Percentiles rank a stretch among this genome's conserved stretches.
Evolutionary conservation across 163 green algal species (phyloP).

Genomic region (Chlorella variabilis): DNA sequence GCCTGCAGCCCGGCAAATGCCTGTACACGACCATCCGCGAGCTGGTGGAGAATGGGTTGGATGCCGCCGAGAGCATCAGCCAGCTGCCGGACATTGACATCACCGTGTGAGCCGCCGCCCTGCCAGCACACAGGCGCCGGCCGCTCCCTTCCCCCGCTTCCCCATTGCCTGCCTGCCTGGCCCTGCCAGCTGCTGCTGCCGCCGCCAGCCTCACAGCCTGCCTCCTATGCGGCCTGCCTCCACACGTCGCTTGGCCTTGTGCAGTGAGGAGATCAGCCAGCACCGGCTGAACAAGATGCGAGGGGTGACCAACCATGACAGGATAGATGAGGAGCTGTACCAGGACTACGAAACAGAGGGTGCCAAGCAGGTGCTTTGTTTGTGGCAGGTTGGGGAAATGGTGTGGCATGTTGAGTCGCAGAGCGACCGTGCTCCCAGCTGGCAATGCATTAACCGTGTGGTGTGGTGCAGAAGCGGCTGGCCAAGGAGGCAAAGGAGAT

Average conservation of each 20-base stretch:
- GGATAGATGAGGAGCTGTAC: conserved; percentile 92
- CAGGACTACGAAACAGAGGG: conserved; percentile 91
- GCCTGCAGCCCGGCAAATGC: conserved; percentile 90
- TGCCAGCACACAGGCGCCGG: too few species aligned
- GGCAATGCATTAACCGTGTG: too few species aligned
- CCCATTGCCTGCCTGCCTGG: too few species aligned
- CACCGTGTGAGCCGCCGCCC: conserved; percentile 74
- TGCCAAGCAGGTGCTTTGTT: conserved; percentile 57
- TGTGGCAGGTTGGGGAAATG: too few species aligned
- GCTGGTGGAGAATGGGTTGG: conserved; percentile 93
- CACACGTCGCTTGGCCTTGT: too few species aligned
- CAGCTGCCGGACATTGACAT: conserved; percentile 86
- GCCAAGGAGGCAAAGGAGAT: conserved; percentile 84
- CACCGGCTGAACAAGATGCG: conserved; percentile 85
- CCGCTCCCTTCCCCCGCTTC: not conserved
- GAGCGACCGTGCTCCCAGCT: too few species aligned
- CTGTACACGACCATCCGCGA: conserved; percentile 96
- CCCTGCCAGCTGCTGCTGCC: too few species aligned
- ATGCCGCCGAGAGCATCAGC: conserved; percentile 84
- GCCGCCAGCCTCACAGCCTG: too few species aligned
- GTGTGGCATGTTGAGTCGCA: too few species aligned
- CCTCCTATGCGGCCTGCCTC: too few species aligned
- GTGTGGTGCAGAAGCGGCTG: conserved; percentile 71
- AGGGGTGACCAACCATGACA: conserved; percentile 81
- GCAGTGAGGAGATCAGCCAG: conserved; percentile 92